Evolutionary conservation across 768 basidiomycete species (phyloP), one percentile per base, ranked within the genome.

Genomic region (Tricholoma furcatifolium): DNA sequence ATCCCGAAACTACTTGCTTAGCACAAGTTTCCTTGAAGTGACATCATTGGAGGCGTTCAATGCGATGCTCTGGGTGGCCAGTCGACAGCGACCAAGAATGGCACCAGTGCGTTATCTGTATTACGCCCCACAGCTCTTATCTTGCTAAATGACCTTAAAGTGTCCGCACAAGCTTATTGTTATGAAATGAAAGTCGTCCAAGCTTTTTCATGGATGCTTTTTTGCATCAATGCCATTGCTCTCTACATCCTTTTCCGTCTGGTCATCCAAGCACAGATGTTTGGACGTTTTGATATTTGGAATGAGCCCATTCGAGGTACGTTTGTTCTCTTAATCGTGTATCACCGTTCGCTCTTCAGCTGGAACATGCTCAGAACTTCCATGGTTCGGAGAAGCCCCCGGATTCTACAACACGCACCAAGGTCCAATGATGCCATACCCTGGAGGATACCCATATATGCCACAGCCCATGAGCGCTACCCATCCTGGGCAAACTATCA

Each of bases 171-270:
- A 58, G 65, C 70, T 23, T 91, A 78, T 58, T 92, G 90, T 65
- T 86, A 88, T 65, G 81, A 89, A 63, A 87, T 91, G 85, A 88
- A 87, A 67, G 83, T 84, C 42, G 75, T 89, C 31, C 80, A 90
- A 58, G 88, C 86, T 2, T 81, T 91, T 64, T 90, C 89, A 0
- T 91, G 90, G 90, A 74, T 80, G 63, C 68, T 81, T 47, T 91
- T 91, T 62, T 73, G 74, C 20, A 43, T 73, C 17, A 70, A 70
- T 48, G 63, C 67, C 8, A 51, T 76, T 36, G 84, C 81, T 53
- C 71, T 88, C 60, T 53, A 76, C 51, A 74, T 88, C 55, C 70
- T 89, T 30, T 57, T 87, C 57, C 56, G 74, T 32, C 80, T 91
- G 36, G 78, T 84, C 14, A 73, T 69, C 38, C 77, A 74, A 58